Conservation (phyloP, 2,329 filamentous ascomycete species). For the Diaporthe citriasiana region DNA sequence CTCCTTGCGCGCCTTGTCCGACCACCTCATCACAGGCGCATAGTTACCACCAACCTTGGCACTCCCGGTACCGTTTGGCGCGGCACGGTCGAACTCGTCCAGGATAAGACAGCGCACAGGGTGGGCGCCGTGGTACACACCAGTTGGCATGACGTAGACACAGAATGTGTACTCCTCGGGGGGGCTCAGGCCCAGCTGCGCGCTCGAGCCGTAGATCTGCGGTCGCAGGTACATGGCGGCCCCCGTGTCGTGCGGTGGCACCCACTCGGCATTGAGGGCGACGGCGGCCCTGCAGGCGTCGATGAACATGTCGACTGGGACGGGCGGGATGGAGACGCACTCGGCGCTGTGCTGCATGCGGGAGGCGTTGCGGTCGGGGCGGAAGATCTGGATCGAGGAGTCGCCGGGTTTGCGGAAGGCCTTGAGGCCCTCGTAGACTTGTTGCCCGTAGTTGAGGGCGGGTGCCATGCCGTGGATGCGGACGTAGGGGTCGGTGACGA, state of each 20-base stretch:
- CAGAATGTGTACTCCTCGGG: slow-evolving; percentile 94
- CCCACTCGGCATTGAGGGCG: slow-evolving; percentile 88
- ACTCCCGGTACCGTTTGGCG: slow-evolving; percentile 89
- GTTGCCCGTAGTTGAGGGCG: slow-evolving; percentile 95
- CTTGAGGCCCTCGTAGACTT: slow-evolving; percentile 98
- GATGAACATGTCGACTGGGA: slow-evolving; percentile 83
- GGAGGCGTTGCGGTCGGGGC: slow-evolving; percentile 84
- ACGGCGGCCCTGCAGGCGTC: slow-evolving; percentile 85
- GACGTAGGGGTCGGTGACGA: slow-evolving; percentile 87
- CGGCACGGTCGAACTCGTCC: slow-evolving; percentile 93
- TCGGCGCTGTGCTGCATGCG: slow-evolving; percentile 88
- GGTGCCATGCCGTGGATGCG: slow-evolving; percentile 96
- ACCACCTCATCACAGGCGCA: slow-evolving; percentile 89
- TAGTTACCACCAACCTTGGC: slow-evolving; percentile 99
- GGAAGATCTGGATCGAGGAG: slow-evolving; percentile 84
- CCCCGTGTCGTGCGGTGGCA: slow-evolving; percentile 89
- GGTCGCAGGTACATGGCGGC: slow-evolving; percentile 95
- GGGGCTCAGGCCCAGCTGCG: slow-evolving; percentile 87
- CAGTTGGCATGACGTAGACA: slow-evolving; percentile 91
- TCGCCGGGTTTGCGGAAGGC: slow-evolving; percentile 86
- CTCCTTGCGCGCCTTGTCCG: slow-evolving; percentile 81
- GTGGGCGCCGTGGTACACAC: slow-evolving; percentile 92
- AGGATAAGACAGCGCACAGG: slow-evolving; percentile 91
- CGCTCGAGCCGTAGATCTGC: slow-evolving; percentile 86
- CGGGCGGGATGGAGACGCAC: slow-evolving; percentile 85